Evolutionary conservation across 2,329 filamentous ascomycete species (phyloP).

Genomic region (Sphaceloma murrayae): DNA sequence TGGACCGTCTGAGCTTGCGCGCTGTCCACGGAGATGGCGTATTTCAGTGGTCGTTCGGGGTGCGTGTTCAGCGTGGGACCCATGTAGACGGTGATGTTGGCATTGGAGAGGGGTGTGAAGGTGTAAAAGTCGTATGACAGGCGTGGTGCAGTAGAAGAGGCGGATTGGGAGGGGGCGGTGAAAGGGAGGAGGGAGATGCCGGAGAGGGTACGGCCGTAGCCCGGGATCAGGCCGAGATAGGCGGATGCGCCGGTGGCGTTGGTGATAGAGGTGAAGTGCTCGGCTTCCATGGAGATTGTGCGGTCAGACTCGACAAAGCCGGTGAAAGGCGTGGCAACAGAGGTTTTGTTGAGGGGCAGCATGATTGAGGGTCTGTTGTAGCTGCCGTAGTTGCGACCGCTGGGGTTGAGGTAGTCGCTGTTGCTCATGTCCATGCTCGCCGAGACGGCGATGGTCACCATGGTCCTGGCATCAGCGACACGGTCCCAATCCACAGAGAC

Average conservation of each 20-base stretch:
- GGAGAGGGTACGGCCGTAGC: constrained; percentile 49
- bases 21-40: constrained; percentile 31
- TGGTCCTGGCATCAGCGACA: constrained; percentile 6
- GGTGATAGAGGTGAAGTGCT: constrained; percentile 25
- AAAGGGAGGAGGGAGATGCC: constrained; percentile 50
- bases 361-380: constrained; percentile 38
- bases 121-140: constrained; percentile 55
- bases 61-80: constrained; percentile 26
- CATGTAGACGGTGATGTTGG: constrained; percentile 24
- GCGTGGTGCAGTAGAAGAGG: constrained; percentile 40
- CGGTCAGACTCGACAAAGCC: constrained; percentile 55
- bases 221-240: constrained; percentile 45
- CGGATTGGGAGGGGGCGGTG: constrained; percentile 41
- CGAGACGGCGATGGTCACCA: constrained; percentile 41
- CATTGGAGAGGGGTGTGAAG: constrained; percentile 43
- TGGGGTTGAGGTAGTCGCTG: constrained; percentile 7
- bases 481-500: constrained; percentile 48
- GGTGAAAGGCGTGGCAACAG: constrained; percentile 43
- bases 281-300: constrained; percentile 31
- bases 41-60: constrained; percentile 27
- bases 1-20: constrained; percentile 23
- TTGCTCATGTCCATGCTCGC: constrained; percentile 29
- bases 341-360: constrained; percentile 45
- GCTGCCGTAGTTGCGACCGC: constrained; percentile 29
- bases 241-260: constrained; percentile 23